Evolutionary conservation across 495 filamentous ascomycete genomes (phyloP), one percentile per base, ranked within the genome.

Genomic region (Neurospora hispaniola): DNA sequence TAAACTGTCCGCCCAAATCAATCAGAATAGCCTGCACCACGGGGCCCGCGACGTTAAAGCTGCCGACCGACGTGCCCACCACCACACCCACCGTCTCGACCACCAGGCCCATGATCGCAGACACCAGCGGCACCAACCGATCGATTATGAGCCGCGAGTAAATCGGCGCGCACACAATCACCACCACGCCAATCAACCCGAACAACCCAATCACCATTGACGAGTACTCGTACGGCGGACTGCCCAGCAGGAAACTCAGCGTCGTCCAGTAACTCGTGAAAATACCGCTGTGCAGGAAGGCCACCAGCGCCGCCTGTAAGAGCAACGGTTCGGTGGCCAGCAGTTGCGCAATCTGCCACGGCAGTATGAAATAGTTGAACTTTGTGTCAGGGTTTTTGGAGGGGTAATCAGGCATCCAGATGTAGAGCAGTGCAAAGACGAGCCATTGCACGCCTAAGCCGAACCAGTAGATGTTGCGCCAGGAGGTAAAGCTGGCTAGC

Each of bases 401-500:
- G 0, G 93, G 93, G 77, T 95, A 96, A 77, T 94, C 92, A 0
- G 92, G 92, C 88, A 96, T 90, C 78, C 88, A 92, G 44, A 90
- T 71, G 84, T 88, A 96, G 10, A 95, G 85, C 4, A 90, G 78
- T 5, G 78, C 74, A 73, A 91, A 85, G 72, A 95, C 90, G n/a
- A 89, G 74, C 75, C 86, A 89, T 80, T 96, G 93, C 3, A 93
- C 82, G 7, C 85, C 93, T 20, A 94, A 84, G 0, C 91, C 88
- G 43, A 94, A 85, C 91, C 91, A 96, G 83, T 94, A 96, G 23
- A 96, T 88, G 74, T 87, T 87, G 27, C 93, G 85, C 93, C 93
- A 96, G 71, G 83, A 81, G 0, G 87, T 88, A 75, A 88, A 92
- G 66, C 91, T 85, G 4, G 93, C 89, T 35, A 96, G 83, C 43